Evolutionary conservation across 257 asterid species (phyloP).

Genomic region (Salvia rosmarinus): DNA sequence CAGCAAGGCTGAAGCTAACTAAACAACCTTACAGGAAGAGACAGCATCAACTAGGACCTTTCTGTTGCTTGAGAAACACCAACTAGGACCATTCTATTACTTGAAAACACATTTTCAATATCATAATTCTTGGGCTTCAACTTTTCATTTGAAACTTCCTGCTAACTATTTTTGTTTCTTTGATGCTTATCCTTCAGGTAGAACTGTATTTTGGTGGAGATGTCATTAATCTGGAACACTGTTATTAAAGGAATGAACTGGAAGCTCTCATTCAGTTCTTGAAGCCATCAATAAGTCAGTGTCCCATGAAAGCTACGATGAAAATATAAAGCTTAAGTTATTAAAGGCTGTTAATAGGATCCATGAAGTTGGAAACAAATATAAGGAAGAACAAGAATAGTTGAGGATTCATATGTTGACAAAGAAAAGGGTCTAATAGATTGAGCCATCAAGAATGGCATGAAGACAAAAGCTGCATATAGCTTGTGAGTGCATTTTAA

Average conservation of each 20-base stretch:
- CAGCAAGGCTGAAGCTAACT: background rate
- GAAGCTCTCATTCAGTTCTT: constrained; percentile 74
- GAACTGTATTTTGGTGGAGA: constrained; percentile 78
- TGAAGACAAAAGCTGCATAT: constrained; percentile 63
- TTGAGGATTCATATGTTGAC: constrained; percentile 43
- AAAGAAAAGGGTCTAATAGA: constrained; percentile 61
- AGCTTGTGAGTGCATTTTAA: constrained; percentile 56
- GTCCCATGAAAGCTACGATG: constrained; percentile 31
- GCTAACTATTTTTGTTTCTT: constrained; percentile 24
- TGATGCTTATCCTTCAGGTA: constrained; percentile 54
- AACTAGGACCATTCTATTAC: too few relatives aligned
- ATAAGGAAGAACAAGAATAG: constrained; percentile 49
- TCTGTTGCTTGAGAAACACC: background rate
- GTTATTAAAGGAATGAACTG: constrained; percentile 80
- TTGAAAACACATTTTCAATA: background rate
- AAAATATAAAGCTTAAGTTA: constrained; percentile 41
- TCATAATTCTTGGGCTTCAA: background rate
- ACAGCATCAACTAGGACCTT: background rate
- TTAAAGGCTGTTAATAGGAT: constrained; percentile 52
- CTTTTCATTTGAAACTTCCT: background rate
- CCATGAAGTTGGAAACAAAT: constrained; percentile 50
- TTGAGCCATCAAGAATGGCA: constrained; percentile 74
- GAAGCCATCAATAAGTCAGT: constrained; percentile 49
- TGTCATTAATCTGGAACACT: constrained; percentile 37
- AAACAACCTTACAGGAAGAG: background rate